These are phyloP conservation scores for Fusarium miscanthi DNA, from an alignment of 2,329 filamentous ascomycete genomes.

Conservation along the genomic window DNA sequence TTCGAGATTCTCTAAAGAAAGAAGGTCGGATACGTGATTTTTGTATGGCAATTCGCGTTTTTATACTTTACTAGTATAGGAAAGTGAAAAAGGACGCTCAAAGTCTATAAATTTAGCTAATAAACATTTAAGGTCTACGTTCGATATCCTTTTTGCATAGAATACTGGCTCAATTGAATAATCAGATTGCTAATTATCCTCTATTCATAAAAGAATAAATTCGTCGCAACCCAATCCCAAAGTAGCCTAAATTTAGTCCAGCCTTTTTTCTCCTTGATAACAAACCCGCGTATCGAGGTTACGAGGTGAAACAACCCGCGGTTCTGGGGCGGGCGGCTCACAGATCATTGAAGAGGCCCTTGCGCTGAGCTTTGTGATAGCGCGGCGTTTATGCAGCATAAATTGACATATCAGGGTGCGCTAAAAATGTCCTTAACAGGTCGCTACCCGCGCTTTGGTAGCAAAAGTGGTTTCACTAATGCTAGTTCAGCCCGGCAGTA, in stretches of 20 bases:
- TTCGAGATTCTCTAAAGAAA: too few relatives aligned
- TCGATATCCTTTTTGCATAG: too few relatives aligned
- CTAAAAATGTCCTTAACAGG: background rate
- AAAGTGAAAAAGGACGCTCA: background rate
- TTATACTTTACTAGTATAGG: too few relatives aligned
- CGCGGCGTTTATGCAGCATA: background rate
- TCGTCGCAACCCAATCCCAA: background rate
- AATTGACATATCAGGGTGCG: background rate
- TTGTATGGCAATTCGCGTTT: too few relatives aligned
- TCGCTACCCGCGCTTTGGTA: background rate
- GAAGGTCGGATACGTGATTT: too few relatives aligned
- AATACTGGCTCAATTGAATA: too few relatives aligned
- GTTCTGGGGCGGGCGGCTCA: background rate
- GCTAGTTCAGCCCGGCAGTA: background rate
- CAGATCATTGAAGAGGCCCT: background rate
- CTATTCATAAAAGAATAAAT: background rate
- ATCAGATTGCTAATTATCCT: too few relatives aligned
- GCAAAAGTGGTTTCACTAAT: background rate
- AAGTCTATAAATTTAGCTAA: rapidly evolving
- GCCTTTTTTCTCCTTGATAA: background rate
- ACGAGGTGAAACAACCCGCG: background rate
- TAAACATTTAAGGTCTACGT: background rate
- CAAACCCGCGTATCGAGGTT: background rate
- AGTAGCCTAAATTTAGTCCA: background rate
- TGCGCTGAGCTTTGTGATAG: background rate